Evolutionary conservation across 1,139 yeast species (phyloP).

Genomic region (Taphrina deformans): DNA sequence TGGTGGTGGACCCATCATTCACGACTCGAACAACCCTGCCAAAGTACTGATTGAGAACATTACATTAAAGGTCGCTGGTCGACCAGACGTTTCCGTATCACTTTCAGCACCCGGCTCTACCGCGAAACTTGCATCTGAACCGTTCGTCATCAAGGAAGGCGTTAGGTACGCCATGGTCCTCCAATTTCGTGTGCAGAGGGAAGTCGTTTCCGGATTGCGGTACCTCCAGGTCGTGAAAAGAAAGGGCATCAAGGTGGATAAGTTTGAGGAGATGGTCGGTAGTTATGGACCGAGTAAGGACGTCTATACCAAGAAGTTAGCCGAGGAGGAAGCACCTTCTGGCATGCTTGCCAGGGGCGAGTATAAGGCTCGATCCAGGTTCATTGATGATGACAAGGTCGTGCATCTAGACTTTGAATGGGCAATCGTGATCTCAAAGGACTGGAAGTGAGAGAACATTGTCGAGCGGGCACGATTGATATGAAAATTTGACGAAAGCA

Average conservation of each 20-base stretch:
- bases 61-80: constrained; percentile 42
- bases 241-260: constrained; percentile 83
- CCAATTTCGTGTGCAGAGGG: constrained; percentile 84
- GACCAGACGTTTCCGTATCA: constrained; percentile 27
- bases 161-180: constrained; percentile 70
- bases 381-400: constrained; percentile 81
- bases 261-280: constrained; percentile 83
- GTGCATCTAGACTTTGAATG: constrained; percentile 77
- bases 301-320: constrained; percentile 60
- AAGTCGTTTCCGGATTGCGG: constrained; percentile 84
- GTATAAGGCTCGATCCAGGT: constrained; percentile 77
- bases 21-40: constrained; percentile 54
- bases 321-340: constrained; percentile 85
- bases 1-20: constrained; percentile 46
- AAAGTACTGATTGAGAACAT: constrained; percentile 65
- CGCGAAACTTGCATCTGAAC: constrained; percentile 53
- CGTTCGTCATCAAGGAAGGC: constrained; percentile 75
- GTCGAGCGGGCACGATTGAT: not conserved
- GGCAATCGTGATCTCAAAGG: constrained; percentile 75
- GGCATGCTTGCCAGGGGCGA: constrained; percentile 87
- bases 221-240: constrained; percentile 83
- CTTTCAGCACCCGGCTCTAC: constrained; percentile 39
- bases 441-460: constrained; percentile 30
- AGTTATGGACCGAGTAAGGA: constrained; percentile 51
- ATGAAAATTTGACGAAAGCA: too few relatives aligned